Base-by-base conservation (phyloP, 257 asterid species). In the Solanum tacnaense region DNA sequence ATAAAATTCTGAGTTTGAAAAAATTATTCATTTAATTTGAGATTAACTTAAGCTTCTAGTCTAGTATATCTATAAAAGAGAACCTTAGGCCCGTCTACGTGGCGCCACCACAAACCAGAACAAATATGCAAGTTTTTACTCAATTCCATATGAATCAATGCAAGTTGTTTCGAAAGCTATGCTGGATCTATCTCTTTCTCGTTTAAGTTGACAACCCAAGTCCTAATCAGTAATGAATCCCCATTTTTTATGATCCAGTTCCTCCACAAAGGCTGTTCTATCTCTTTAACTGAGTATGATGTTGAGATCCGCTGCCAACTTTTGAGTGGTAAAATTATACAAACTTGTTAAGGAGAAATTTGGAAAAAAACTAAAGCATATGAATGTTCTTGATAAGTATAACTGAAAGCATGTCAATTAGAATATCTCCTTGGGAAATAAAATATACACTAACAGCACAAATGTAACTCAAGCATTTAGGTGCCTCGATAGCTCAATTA, bases 271-370 rank as follows among this genome's bases (percentile, higher is more conserved):
- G 6, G 71, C 1, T 65, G 72, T 0, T 65, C 32, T n/a, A n/a
- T n/a, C 32, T 11, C 72, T 62, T 8, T 21, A 41, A 27, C 35
- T 84, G 79, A 88, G 27, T 60, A 67, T 27, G 60, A 13, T 56
- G 67, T 38, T 41, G 88, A 86, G 78, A 49, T 72, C 23, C 29
- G 68, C 8, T 25, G 81, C 88, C 87, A 56, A 87, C 91, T 44
- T 84, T 25, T 23, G 84, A 62, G 56, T 18, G 44, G 29, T 16
- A 82, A 82, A 29, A 29, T 16, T 10, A 82, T 82, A 25, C 21
- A 18, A 20, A 82, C 20, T 49, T 1, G 13, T 15, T 49, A 49
- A 31, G 39, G 10, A 15, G 41, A 82, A 49, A 58, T 16, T 16
- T 65, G 12, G 13, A 49, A 13, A 27, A 44, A 79, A 44, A 20